These are phyloP conservation scores for Nemania diffusa DNA, from an alignment of 2,329 filamentous ascomycete species.

Conservation along the genomic window DNA sequence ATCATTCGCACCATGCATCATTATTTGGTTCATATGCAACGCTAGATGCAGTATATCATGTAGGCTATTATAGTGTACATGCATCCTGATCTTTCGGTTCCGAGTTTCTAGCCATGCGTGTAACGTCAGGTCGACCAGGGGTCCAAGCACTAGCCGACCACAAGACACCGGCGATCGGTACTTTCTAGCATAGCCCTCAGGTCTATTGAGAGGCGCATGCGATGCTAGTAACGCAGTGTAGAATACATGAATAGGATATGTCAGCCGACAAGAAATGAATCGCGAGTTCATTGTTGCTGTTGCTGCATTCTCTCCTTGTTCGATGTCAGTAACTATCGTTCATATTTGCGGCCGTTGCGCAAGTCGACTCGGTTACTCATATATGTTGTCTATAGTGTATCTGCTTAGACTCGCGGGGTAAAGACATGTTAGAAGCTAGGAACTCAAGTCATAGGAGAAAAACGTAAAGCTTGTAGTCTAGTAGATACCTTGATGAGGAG, in stretches of 20 bases:
- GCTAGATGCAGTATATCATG: background rate
- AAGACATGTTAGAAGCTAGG: too few relatives aligned
- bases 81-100: constrained; percentile 9
- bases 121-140: background rate
- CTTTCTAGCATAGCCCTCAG: constrained; percentile 20
- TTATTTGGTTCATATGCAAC: background rate
- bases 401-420: too few relatives aligned
- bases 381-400: too few relatives aligned
- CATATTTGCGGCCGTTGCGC: too few relatives aligned
- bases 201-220: constrained; percentile 23
- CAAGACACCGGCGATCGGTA: background rate
- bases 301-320: background rate
- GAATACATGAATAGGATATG: background rate
- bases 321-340: background rate
- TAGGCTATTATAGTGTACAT: background rate
- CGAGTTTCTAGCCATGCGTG: constrained; percentile 5
- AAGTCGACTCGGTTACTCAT: too few relatives aligned
- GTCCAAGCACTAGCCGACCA: constrained; percentile 15
- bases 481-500: too few relatives aligned
- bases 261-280: background rate
- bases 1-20: background rate
- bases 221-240: background rate
- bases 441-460: too few relatives aligned
- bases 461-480: too few relatives aligned
- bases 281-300: background rate